Conservation (phyloP, 306 rosid species). For the Prinsepia uniflora region DNA sequence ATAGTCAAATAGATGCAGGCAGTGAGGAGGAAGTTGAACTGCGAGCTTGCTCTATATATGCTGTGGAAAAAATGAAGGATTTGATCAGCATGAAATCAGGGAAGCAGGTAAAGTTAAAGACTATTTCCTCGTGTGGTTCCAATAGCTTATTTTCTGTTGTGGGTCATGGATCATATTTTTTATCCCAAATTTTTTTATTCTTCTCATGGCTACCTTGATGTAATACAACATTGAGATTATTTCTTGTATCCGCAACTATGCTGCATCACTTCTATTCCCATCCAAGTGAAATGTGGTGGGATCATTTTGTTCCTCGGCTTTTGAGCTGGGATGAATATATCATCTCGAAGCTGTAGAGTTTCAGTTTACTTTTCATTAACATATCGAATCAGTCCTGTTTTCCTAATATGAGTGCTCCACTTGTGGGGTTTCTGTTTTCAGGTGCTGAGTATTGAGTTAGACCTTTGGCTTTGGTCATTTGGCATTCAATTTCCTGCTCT, state of each 20-base stretch:
- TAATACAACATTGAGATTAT: neutral
- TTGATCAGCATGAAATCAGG: constrained; percentile 65
- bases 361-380: neutral
- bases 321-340: neutral
- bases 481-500: constrained; percentile 68
- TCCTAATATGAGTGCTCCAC: constrained; percentile 9
- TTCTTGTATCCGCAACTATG: neutral
- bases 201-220: neutral
- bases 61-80: constrained; percentile 95
- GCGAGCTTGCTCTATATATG: constrained; percentile 87
- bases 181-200: neutral
- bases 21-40: constrained; percentile 97
- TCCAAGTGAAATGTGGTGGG: neutral
- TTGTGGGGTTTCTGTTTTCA: constrained; percentile 30
- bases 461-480: constrained; percentile 97
- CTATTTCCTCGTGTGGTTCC: neutral
- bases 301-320: neutral
- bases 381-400: neutral
- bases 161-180: neutral
- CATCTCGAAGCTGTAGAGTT: neutral
- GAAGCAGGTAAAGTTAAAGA: constrained; percentile 44
- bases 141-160: neutral
- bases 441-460: constrained; percentile 98
- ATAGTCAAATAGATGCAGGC: constrained; percentile 75
- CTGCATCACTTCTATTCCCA: constrained; percentile 10